These are phyloP conservation scores for Paramyrothecium roridum DNA, from an alignment of 2,329 filamentous ascomycete genomes.

Conservation along the genomic window DNA sequence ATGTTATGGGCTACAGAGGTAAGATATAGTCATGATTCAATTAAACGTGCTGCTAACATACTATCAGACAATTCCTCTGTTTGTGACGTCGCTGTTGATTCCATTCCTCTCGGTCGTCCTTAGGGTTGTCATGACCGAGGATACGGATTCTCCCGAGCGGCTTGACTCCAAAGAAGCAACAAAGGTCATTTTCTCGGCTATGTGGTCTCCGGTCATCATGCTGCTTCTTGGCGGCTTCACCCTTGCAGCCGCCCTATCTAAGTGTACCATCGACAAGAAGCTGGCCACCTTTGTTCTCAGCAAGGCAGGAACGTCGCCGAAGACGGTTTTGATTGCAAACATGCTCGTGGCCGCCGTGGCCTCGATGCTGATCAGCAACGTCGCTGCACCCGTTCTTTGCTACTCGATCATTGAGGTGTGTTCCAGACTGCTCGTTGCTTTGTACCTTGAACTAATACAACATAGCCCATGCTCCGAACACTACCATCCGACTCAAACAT, in stretches of 20 bases:
- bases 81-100: slow-evolving; percentile 91
- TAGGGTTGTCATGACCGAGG: slow-evolving; percentile 74
- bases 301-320: slow-evolving; percentile 89
- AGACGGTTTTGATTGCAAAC: slow-evolving; percentile 88
- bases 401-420: slow-evolving; percentile 92
- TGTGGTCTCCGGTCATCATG: slow-evolving; percentile 99
- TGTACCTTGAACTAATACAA: slow-evolving; percentile 6
- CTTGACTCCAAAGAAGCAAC: slow-evolving; percentile 80
- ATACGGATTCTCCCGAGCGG: slow-evolving; percentile 56
- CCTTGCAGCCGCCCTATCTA: slow-evolving; percentile 89
- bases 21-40: slow-evolving; percentile 20
- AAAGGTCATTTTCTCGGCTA: slow-evolving; percentile 81
- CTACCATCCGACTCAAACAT: slow-evolving; percentile 86
- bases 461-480: slow-evolving; percentile 85
- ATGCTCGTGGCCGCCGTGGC: slow-evolving; percentile 98
- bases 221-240: slow-evolving; percentile 93
- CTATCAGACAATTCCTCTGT: slow-evolving; percentile 81
- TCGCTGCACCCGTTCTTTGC: slow-evolving; percentile 93
- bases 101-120: slow-evolving; percentile 90
- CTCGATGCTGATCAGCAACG: slow-evolving; percentile 99
- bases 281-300: slow-evolving; percentile 95
- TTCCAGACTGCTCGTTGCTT: not conserved
- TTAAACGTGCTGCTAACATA: not conserved
- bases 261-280: slow-evolving; percentile 96
- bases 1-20: slow-evolving; percentile 95